Evolutionary conservation across 176 grass and related monocot species (phyloP), one percentile per base, ranked within the genome.

Genomic region (Bolboschoenus planiculmis): DNA sequence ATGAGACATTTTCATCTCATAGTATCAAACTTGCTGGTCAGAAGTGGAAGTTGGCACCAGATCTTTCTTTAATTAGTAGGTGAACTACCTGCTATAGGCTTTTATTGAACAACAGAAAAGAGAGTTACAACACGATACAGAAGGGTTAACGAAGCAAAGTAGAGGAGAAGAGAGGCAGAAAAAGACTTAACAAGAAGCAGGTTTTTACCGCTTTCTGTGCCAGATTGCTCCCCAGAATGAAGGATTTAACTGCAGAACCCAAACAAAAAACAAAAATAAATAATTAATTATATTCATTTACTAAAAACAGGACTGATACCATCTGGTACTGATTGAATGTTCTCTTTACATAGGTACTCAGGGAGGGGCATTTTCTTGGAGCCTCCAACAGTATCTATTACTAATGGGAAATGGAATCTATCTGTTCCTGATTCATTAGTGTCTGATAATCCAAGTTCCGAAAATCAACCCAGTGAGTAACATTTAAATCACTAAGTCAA

Each of bases 341-440:
- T 79, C 27, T 18, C 16, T 33, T 36, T 39, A 71, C 85, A 56
- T 62, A 97, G 92, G 92, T 97, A 97, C 84, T 94, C 88, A 4
- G 95, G 95, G 21, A 84, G 89, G 62, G 95, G 95, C 15, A 89
- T 94, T 85, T 97, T 97, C 88, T 44, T 97, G 36, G 87, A 97
- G 64, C 88, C 95, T 80, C 95, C 95, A 76, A 92, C 87, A 78
- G 75, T 91, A 61, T 94, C 85, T 80, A 81, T 88, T 74, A 83
- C 34, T 75, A 94, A 88, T 21, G 82, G 34, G n/a, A 88, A 47
- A 23, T 93, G 87, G 85, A 83, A 82, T 84, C 66, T 97, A 89
- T 93, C 87, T 83, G 56, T 97, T 40, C 95, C 92, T 20, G 78
- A 87, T 39, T 88, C 43, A 8, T 79, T 92, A 60, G 8, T 63